These are phyloP conservation scores for Pharnaceum exiguum DNA, from an alignment of 148 eudicot species.

Conservation along the genomic window DNA sequence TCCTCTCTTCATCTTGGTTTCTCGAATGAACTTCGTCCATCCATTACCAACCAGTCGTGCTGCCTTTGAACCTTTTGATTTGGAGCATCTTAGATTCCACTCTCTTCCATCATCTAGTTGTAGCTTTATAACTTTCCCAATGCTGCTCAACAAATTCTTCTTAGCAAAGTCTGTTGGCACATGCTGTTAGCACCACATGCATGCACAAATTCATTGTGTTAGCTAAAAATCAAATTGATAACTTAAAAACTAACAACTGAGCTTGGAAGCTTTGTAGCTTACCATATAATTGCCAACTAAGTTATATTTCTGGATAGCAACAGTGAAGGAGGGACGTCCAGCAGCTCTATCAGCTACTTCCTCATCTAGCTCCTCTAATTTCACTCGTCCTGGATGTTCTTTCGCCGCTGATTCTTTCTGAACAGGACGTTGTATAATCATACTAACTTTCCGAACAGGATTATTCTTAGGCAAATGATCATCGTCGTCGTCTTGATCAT, in stretches of 20 bases:
- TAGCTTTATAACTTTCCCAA: neutral
- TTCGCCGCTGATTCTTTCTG: no score
- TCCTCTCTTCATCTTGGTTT: neutral
- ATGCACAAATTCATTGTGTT: no score
- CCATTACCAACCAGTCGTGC: neutral
- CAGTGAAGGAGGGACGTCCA: neutral
- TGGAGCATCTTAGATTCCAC: neutral
- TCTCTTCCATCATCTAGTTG: conserved; percentile 12
- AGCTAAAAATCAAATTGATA: neutral
- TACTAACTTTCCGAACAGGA: no score
- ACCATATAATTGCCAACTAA: neutral
- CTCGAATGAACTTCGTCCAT: conserved; percentile 9
- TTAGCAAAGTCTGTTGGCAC: neutral
- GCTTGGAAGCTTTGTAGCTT: neutral
- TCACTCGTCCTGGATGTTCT: neutral
- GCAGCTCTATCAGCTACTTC: no score
- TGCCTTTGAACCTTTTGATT: no score
- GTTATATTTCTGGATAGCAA: neutral
- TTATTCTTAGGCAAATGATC: no score
- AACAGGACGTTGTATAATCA: no score
- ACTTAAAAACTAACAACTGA: neutral
- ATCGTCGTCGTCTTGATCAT: neutral
- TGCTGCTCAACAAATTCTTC: neutral
- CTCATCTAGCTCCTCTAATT: neutral
- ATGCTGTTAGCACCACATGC: neutral